Base-by-base conservation (phyloP, 2,329 filamentous ascomycete species). In the Aspergillus tanneri region DNA sequence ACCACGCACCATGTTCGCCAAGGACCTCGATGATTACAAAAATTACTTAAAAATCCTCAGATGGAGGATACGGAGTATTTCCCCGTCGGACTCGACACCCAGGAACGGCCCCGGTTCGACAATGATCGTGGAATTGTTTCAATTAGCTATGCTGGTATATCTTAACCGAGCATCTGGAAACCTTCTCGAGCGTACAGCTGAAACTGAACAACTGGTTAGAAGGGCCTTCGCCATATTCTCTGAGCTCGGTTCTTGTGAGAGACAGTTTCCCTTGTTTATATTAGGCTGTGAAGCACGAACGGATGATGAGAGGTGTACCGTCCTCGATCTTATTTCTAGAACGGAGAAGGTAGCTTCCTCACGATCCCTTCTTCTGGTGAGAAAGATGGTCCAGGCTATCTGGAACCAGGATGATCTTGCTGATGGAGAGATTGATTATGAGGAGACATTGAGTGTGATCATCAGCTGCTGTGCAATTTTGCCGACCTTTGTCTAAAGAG, bases 361-460 rank as follows among this genome's bases (percentile, higher is more conserved):
- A 4, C 34, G 50, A 12, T 53, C 46, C 1, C 7, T 47, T 10
- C 42, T 40, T 19, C 35, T 47, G 10, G 37, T 40, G 3, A 34
- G 23, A 10, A 36, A 3, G 12, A 30, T 53, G 28, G 47, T 49
- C 1, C 18, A 47, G 43, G 21, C 27, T 2, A 27, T 47, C n/a
- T 53, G 50, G 50, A 43, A 44, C 9, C 50, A 53, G 43, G 43
- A 53, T 35, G 50, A 50, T 30, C 47, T 53, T 41, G 47, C 50
- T 3, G 23, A 34, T 10, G 38, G 46, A 10, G 25, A 11, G 14
- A 8, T 49, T 22, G 35, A 46, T 30, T 52, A 52, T 37, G 11
- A 9, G 38, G 27, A 43, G 7, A 52, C 46, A 22, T 12, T 52
- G 43, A 43, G 22, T 12, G 42, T 38, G 2, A 22, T 52, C 19